Conservation (phyloP, 768 basidiomycete genomes). For the Phlebiopsis gigantea region DNA sequence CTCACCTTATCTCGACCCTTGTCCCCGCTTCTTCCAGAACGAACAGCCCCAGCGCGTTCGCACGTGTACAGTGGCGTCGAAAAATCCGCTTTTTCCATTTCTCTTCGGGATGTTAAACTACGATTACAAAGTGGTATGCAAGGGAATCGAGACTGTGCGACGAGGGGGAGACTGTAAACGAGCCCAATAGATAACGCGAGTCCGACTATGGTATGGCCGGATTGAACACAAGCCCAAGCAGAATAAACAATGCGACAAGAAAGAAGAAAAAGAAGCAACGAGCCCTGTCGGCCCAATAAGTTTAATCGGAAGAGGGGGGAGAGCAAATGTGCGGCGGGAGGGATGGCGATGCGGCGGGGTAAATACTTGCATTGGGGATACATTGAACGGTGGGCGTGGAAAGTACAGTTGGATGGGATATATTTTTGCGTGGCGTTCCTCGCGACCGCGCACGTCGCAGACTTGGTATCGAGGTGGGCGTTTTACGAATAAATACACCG, state of each 20-base stretch:
- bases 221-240: conserved; percentile 11
- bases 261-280: not conserved
- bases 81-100: not conserved
- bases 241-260: conserved; percentile 10
- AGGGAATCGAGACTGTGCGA: conserved; percentile 1
- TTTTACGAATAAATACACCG: conserved; percentile 14
- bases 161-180: conserved; percentile 1
- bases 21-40: too few species aligned
- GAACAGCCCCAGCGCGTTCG: too few species aligned
- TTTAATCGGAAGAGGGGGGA: conserved; percentile 4
- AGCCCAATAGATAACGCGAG: conserved; percentile 15
- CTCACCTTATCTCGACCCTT: too few species aligned
- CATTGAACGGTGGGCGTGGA: conserved; percentile 7
- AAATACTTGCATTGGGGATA: conserved; percentile 14
- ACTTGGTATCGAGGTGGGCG: conserved; percentile 10
- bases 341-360: conserved; percentile 4
- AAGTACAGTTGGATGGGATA: conserved; percentile 6
- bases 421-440: conserved; percentile 11
- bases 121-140: conserved; percentile 12
- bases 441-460: conserved; percentile 9
- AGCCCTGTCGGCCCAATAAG: conserved; percentile 8
- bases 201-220: conserved; percentile 5
- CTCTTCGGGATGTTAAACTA: conserved; percentile 3
- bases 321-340: not conserved
- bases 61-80: too few species aligned